Base-by-base conservation (phyloP, 1,284 basidiomycete genomes). In the Taiwanofungus camphoratus region DNA sequence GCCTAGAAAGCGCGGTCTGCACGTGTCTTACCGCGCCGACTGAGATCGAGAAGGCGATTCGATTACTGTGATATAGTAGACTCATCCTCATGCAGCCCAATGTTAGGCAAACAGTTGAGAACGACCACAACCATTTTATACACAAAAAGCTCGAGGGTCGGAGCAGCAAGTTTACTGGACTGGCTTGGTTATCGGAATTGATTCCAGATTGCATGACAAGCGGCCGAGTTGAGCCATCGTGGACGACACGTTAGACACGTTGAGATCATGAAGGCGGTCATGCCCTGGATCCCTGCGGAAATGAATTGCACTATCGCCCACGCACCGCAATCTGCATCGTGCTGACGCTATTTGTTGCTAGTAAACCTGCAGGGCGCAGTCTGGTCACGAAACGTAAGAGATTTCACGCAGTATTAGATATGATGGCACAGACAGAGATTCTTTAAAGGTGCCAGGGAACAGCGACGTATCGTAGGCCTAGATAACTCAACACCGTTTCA, bases 1-100 rank as follows among this genome's bases (percentile, higher is more conserved):
- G 16, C 12, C n/a, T n/a, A n/a, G 16, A 35, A 37, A 42, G 48
- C 51, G 51, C 52, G 51, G 45, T 23, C 35, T 47, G 57, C 57
- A 59, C 57, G 57, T 59, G 57, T 51, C 20, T 40, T 22, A 13
- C 26, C 26, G 26, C 26, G 13, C 26, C 7, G 26, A 27, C 7
- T 27, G 8, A 27, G 26, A 13, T 27, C 7, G 26, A 7, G 26
- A 7, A 27, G 8, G 26, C 26, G 7, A 13, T 27, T 8, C 26
- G 16, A 33, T 12, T 33, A 16, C 32, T 33, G 7, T 7, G 32
- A 18, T 7, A 18, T n/a, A 33, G 16, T 7, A 33, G 16, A 6
- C 32, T 33, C 12, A 7, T 18, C 7, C 6, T 18, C 32, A 18
- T 13, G 32, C 6, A 18, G 13, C 13, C 6, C 34, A 12, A 20